phyloP scores from a whole-genome alignment of 225 moss, liverwort and hornwort genomes.

The Anthoceros angustus region DNA sequence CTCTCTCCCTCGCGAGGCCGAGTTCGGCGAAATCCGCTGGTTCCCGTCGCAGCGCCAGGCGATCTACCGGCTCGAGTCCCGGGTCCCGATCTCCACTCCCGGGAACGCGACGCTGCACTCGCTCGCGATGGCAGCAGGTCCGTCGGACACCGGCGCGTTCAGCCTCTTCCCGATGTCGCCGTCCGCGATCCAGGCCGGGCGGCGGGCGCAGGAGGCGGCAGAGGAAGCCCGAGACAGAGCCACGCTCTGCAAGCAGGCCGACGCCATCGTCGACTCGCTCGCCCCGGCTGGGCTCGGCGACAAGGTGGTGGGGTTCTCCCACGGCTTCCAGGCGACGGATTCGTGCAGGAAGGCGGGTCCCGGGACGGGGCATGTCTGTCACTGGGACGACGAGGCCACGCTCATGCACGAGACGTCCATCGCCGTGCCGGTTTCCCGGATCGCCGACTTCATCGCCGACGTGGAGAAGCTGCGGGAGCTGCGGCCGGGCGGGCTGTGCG shows the following conservation, averaged over 20 bases:
- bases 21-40: not conserved
- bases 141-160: too few relatives aligned
- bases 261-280: not conserved
- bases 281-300: not conserved
- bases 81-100: not conserved
- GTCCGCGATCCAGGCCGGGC: not conserved
- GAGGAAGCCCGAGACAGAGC: not conserved
- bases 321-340: not conserved
- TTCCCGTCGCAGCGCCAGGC: not conserved
- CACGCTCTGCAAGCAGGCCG: not conserved
- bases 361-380: not conserved
- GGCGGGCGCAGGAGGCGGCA: not conserved
- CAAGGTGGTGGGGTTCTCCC: not conserved
- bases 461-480: not conserved
- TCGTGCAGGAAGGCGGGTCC: not conserved
- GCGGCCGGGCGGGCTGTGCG: not conserved
- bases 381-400: not conserved
- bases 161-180: not conserved
- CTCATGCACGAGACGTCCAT: conserved; percentile 2
- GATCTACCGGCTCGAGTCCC: not conserved
- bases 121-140: not conserved
- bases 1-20: not conserved
- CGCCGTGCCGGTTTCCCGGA: not conserved
- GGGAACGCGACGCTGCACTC: not conserved
- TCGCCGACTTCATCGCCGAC: not conserved